These are phyloP conservation scores for Colletotrichum cordylinicola DNA, from an alignment of 2,329 filamentous ascomycete species.

Conservation along the genomic window DNA sequence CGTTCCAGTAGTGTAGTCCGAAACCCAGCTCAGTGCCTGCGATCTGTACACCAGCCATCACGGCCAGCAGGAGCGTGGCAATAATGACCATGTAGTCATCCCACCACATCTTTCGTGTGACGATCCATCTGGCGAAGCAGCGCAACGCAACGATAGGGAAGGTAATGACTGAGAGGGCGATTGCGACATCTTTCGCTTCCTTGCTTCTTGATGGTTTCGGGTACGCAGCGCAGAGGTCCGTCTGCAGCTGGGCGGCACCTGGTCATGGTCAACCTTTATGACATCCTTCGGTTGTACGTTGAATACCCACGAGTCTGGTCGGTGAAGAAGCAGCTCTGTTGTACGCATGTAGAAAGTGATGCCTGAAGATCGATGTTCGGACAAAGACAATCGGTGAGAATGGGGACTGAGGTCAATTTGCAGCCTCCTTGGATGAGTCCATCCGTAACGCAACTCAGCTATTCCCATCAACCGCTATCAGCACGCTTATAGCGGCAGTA, in stretches of 20 bases:
- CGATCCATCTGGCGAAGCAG: slow-evolving; percentile 9
- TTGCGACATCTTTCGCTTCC: slow-evolving; percentile 28
- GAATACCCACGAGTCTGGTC: slow-evolving; percentile 16
- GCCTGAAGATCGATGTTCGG: slow-evolving; percentile 13
- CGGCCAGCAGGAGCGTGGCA: slow-evolving; percentile 1
- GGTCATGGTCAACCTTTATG: neutral
- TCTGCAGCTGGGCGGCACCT: neutral
- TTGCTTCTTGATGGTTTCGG: slow-evolving; percentile 14
- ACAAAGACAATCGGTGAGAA: slow-evolving; percentile 20
- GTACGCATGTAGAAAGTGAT: slow-evolving; percentile 18
- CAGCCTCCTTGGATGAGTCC: neutral
- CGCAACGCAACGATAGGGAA: slow-evolving; percentile 12
- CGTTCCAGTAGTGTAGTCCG: slow-evolving; percentile 27
- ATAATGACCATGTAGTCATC: slow-evolving; percentile 18
- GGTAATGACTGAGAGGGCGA: slow-evolving; percentile 13
- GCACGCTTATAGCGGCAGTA: rapidly evolving
- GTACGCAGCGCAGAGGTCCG: slow-evolving; percentile 18
- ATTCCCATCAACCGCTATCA: neutral
- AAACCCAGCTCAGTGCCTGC: slow-evolving; percentile 23
- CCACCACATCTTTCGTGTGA: slow-evolving; percentile 16
- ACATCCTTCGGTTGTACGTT: neutral
- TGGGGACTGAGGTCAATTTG: slow-evolving; percentile 3
- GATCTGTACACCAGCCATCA: slow-evolving; percentile 17
- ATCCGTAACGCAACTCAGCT: neutral
- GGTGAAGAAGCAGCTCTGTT: slow-evolving; percentile 11